A percentile compares a stretch with the other conserved stretches of the same genome.
These are phyloP conservation scores for Breynia disticha DNA, from an alignment of 441 rosid species.

Conservation along the genomic window DNA sequence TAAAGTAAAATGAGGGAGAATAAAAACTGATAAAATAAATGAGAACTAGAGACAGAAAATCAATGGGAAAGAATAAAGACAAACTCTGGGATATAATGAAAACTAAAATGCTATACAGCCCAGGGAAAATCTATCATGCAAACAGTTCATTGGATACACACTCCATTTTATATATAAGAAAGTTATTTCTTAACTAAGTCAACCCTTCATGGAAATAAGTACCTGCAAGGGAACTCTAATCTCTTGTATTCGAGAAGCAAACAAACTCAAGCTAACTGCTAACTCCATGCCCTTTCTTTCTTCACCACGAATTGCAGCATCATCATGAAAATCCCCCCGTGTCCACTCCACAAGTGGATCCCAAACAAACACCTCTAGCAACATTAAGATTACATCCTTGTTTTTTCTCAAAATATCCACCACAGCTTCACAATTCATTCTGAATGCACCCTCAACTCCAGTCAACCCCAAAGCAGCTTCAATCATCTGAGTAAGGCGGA, in stretches of 20 bases:
- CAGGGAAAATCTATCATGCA: too few species aligned
- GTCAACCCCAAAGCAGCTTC: constrained; percentile 93
- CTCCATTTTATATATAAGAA: constrained; percentile 3
- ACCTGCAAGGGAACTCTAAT: constrained; percentile 98
- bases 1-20: constrained; percentile 3
- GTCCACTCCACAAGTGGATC: constrained; percentile 99
- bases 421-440: constrained; percentile 90
- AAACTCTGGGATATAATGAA: too few species aligned
- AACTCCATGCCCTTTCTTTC: constrained; percentile 99
- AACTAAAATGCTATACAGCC: too few species aligned
- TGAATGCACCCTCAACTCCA: constrained; percentile 86
- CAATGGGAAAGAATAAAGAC: too few species aligned
- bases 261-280: constrained; percentile 97
- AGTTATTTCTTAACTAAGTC: background rate
- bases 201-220: constrained; percentile 11
- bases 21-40: constrained; percentile 8
- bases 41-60: background rate
- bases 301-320: constrained; percentile 94
- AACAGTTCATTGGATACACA: too few species aligned
- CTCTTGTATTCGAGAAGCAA: constrained; percentile 98
- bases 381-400: constrained; percentile 82
- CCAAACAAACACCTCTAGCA: constrained; percentile 94
- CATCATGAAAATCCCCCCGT: constrained; percentile 94
- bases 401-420: constrained; percentile 72
- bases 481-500: constrained; percentile 90